Base-by-base conservation (phyloP, 441 rosid genomes). In the Rhodomyrtus psidioides region DNA sequence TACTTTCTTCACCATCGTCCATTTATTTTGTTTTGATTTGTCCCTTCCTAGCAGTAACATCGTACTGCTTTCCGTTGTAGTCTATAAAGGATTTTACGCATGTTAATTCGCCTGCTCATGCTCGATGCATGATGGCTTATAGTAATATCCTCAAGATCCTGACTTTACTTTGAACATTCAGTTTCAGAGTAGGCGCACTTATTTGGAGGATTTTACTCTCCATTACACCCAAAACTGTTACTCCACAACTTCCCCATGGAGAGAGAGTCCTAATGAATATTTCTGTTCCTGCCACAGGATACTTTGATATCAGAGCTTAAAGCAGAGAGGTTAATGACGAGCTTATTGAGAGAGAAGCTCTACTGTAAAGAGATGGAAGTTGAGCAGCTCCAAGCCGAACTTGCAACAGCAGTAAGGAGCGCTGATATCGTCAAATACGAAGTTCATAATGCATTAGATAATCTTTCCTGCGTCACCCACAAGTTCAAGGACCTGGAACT, bases 301-400 rank as follows among this genome's bases (percentile, higher is more conserved):
- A 85, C 86, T 74, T 81, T 95, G 85, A 91, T 87, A 86, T 90
- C 92, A 19, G 95, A 94, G 86, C 94, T 96, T 56, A 95, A 91
- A 92, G 93, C 96, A 27, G 99, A 95, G 91, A 91, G 92, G 56
- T 85, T 97, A 62, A 87, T 97, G 53, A 96, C 98, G 24, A 92
- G 90, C 88, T 88, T 96, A 88, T 84, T 97, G 83, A 93, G 93
- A 86, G 99, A 97, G 93, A 97, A 96, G 90, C 91, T 96, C 76
- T 93, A 93, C 84, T 93, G 95, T 26, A 95, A 93, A 91, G 99
- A 95, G 92, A 84, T 90, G 89, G 97, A 97, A 92, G 93, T 91
- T 44, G 96, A 96, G 90, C 98, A 93, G 90, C 81, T 98, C 87
- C 96, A 95, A 88, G 98, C 98, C 82, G 98, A 96, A 90, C 42